A percentile compares a stretch with the other conserved stretches of the same genome.
Evolutionary conservation across 495 filamentous ascomycete genomes (phyloP).

Genomic region (Podospora bellae-mahoneyi): DNA sequence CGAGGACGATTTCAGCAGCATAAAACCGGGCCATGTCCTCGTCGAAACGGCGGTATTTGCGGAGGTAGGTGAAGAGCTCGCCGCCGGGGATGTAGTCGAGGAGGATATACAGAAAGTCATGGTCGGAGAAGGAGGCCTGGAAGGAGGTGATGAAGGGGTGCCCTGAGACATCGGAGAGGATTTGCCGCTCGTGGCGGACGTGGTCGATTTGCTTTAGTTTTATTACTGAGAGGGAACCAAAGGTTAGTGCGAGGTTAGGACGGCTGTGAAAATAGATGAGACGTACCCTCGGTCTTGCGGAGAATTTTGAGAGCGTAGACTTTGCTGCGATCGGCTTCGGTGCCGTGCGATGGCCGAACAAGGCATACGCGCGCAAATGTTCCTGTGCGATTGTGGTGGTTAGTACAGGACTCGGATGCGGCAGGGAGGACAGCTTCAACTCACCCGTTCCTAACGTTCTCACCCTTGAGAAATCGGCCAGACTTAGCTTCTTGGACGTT

Average conservation of each 20-base stretch:
- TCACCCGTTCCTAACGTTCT: constrained; percentile 88
- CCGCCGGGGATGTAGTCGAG: constrained; percentile 90
- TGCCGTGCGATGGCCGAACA: constrained; percentile 57
- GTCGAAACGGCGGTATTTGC: constrained; percentile 80
- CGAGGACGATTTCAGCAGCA: constrained; percentile 89
- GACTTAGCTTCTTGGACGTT: constrained; percentile 28
- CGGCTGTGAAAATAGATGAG: background rate
- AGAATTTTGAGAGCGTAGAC: constrained; percentile 93
- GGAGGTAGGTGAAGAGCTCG: constrained; percentile 91
- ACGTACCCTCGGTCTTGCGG: constrained; percentile 66
- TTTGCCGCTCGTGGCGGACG: constrained; percentile 87
- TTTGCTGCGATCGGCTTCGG: constrained; percentile 56
- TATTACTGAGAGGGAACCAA: constrained; percentile 54
- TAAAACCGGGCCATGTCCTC: constrained; percentile 87
- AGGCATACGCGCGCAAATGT: constrained; percentile 97
- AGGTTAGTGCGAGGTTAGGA: background rate
- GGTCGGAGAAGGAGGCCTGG: constrained; percentile 84
- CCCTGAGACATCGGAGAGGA: constrained; percentile 81
- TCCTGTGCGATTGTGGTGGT: constrained; percentile 51
- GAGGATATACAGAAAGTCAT: constrained; percentile 87
- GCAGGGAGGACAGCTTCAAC: constrained; percentile 11
- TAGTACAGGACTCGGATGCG: background rate
- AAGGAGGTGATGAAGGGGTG: constrained; percentile 96
- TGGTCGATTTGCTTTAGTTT: constrained; percentile 97
- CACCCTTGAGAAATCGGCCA: constrained; percentile 77